A percentile compares a stretch with the other conserved stretches of the same genome.
phyloP scores from a whole-genome alignment of 352 stramenopile species.

The Nothophytophthora sp. region DNA sequence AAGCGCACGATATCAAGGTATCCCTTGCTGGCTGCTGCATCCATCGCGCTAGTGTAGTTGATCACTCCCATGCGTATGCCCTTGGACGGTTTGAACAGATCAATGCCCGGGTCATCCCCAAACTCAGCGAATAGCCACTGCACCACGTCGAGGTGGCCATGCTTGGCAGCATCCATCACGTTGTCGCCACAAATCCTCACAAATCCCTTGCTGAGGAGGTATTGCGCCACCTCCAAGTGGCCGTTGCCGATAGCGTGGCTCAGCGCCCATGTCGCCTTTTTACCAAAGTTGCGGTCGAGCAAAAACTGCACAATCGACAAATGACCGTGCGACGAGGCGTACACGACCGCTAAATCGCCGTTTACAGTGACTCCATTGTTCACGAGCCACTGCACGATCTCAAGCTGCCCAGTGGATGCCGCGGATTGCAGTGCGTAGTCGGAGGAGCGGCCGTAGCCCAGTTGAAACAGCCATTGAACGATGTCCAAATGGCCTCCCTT shows the following conservation, averaged over 20 bases:
- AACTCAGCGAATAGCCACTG: conserved; percentile 10
- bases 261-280: not conserved
- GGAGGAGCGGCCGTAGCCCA: not conserved
- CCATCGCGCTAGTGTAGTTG: no score
- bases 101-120: not conserved
- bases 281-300: not conserved
- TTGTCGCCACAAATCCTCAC: not conserved
- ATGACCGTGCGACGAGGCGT: not conserved
- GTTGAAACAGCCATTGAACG: conserved; percentile 1
- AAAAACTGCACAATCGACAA: not conserved
- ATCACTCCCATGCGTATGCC: no score
- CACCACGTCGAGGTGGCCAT: conserved; percentile 10
- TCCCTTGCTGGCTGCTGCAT: conserved; percentile 9
- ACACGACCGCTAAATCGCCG: not conserved
- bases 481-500: not conserved
- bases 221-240: not conserved
- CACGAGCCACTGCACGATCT: conserved; percentile 4
- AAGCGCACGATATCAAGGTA: conserved; percentile 8
- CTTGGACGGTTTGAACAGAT: not conserved
- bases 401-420: not conserved
- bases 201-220: not conserved
- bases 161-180: conserved; percentile 2
- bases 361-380: not conserved
- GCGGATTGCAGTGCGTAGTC: not conserved
- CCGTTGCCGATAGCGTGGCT: not conserved